These are phyloP conservation scores for Ceratocystis papillata DNA, from an alignment of 2,329 filamentous ascomycete genomes.

Conservation along the genomic window DNA sequence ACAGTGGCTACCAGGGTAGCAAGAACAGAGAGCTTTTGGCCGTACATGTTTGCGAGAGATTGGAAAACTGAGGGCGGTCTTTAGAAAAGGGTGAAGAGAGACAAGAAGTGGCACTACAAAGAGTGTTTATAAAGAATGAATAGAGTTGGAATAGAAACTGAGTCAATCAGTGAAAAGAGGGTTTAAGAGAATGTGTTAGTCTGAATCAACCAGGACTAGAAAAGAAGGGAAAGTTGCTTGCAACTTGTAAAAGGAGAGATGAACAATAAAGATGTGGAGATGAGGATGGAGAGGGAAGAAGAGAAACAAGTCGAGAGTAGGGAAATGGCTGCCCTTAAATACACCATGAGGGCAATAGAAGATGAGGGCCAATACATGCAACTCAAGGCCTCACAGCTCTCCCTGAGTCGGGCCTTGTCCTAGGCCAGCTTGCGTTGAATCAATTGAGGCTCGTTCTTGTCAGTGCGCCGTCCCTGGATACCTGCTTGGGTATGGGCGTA, in stretches of 20 bases:
- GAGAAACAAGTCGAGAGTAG: neutral
- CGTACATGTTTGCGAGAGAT: constrained; percentile 11
- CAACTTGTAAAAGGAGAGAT: constrained; percentile 11
- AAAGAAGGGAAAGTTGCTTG: constrained; percentile 14
- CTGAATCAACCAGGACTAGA: neutral
- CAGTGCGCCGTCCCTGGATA: neutral
- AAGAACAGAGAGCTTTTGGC: constrained; percentile 15
- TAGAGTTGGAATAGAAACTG: constrained; percentile 5
- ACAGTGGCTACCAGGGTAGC: constrained; percentile 31
- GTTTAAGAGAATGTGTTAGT: neutral
- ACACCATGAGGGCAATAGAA: neutral
- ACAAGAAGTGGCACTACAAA: neutral
- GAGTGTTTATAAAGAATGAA: neutral
- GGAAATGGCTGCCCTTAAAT: neutral
- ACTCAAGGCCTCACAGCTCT: neutral
- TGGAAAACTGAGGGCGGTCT: neutral
- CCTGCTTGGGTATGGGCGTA: neutral
- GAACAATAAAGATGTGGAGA: constrained; percentile 4
- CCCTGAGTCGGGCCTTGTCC: no score
- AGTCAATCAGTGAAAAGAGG: neutral
- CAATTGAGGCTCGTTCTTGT: no score
- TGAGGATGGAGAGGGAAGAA: constrained; percentile 13
- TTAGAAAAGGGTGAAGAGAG: neutral
- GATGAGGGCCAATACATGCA: neutral
- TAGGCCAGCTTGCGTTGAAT: no score